These are phyloP conservation scores for Coemansia sp. DNA, from an alignment of 192 early-diverging fungal species.

Conservation along the genomic window DNA sequence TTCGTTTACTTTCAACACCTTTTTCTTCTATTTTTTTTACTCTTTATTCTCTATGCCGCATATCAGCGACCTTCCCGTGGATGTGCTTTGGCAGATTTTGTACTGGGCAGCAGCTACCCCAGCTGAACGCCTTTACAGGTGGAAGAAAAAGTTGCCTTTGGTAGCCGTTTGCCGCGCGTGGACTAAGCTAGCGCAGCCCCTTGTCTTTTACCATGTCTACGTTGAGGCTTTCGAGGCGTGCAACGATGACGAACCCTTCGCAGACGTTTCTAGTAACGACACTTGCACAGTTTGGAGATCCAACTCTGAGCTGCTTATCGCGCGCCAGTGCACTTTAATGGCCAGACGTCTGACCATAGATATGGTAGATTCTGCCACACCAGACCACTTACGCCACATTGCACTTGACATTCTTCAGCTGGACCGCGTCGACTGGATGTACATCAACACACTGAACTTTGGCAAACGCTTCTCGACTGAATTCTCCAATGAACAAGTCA, in stretches of 20 bases:
- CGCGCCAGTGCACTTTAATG: neutral
- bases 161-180: neutral
- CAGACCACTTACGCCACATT: neutral
- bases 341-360: neutral
- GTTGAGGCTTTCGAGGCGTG: neutral
- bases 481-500: neutral
- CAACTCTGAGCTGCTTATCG: neutral
- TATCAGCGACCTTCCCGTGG: neutral
- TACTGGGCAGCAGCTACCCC: neutral
- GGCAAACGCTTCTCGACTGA: neutral
- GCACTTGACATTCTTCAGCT: neutral
- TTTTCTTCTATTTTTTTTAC: neutral
- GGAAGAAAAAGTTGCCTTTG: neutral
- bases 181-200: neutral
- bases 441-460: neutral
- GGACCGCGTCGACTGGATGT: neutral
- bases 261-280: neutral
- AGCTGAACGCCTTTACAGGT: neutral
- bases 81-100: neutral
- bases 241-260: neutral
- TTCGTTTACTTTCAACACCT: no score
- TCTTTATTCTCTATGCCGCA: neutral
- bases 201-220: neutral
- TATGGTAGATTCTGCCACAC: neutral
- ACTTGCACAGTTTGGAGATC: neutral